Conservation (phyloP, 2,329 filamentous ascomycete genomes). For the Apiospora arundinis region DNA sequence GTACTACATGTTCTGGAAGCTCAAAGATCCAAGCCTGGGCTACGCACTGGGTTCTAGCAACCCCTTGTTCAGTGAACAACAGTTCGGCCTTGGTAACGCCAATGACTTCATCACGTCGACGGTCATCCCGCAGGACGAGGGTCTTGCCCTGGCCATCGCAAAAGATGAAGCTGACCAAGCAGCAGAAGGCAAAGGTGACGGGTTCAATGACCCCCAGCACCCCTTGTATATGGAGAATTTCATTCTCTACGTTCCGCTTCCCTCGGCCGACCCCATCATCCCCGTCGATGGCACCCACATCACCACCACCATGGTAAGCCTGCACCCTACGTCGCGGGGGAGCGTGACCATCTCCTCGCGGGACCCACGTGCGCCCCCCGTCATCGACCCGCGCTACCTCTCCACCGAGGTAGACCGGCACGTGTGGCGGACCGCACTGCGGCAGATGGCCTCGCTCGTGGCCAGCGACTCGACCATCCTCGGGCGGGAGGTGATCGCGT, state of each 20-base stretch:
- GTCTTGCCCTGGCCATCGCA: too few relatives aligned
- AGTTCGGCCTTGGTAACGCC: conserved; percentile 24
- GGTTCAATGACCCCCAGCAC: too few relatives aligned
- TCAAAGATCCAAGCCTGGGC: conserved; percentile 24
- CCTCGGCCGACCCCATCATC: background rate
- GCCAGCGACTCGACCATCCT: background rate
- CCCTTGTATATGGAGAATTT: conserved; percentile 17
- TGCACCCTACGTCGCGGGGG: conserved; percentile 22
- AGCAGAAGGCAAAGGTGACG: too few relatives aligned
- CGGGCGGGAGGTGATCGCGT: background rate
- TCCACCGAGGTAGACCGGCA: conserved; percentile 14
- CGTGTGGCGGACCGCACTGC: background rate
- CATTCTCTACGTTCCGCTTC: background rate
- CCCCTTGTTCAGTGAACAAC: conserved; percentile 24
- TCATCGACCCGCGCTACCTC: conserved; percentile 20
- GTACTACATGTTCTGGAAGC: conserved; percentile 19
- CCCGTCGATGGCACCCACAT: conserved; percentile 19
- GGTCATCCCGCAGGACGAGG: conserved; percentile 19
- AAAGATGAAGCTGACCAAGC: too few relatives aligned
- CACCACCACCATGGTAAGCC: conserved; percentile 26
- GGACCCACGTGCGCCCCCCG: background rate
- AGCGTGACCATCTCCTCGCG: conserved; percentile 6
- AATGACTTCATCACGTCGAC: conserved; percentile 24
- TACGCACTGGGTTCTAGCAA: conserved; percentile 24
- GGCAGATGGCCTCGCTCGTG: background rate